Conservation (phyloP, 305 asterid species). For the Ilex paraguariensis region DNA sequence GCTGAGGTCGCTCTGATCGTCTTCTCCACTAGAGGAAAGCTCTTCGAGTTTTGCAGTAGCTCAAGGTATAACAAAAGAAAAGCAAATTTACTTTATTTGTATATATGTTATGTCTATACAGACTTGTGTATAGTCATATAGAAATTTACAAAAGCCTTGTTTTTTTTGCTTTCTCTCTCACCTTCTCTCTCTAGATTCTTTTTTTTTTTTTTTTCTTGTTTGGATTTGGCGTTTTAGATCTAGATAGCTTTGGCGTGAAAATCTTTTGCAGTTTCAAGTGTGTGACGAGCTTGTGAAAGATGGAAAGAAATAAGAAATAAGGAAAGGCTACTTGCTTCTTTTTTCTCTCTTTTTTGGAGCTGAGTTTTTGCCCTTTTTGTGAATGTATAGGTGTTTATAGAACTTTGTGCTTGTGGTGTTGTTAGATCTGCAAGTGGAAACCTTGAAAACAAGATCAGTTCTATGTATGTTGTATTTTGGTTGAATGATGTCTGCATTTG, state of each 20-base stretch:
- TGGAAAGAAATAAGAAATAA: background rate
- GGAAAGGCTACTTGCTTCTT: background rate
- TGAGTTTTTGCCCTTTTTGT: conserved; percentile 65
- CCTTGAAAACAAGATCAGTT: conserved; percentile 41
- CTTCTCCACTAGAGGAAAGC: conserved; percentile 99
- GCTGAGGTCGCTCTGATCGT: conserved; percentile 94
- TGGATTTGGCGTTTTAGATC: conserved; percentile 17
- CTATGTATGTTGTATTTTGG: conserved; percentile 33
- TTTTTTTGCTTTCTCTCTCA: conserved; percentile 1
- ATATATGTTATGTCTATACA: background rate
- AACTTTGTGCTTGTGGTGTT: conserved; percentile 67
- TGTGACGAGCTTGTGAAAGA: too few relatives aligned
- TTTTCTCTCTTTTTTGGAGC: conserved; percentile 22
- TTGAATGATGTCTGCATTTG: conserved; percentile 12
- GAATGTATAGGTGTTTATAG: conserved; percentile 62
- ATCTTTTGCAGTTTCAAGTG: too few relatives aligned
- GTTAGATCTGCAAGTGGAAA: conserved; percentile 55
- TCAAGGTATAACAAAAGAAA: conserved; percentile 53
- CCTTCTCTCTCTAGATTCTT: conserved; percentile 9
- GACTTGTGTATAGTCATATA: background rate
- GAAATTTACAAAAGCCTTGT: conserved; percentile 7
- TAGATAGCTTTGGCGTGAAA: conserved; percentile 4
- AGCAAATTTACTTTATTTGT: too few relatives aligned
- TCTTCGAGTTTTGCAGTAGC: conserved; percentile 99
- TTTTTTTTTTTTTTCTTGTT: background rate